These are phyloP conservation scores for Aspergillus awamori DNA, from an alignment of 2,329 filamentous ascomycete species.

Conservation along the genomic window DNA sequence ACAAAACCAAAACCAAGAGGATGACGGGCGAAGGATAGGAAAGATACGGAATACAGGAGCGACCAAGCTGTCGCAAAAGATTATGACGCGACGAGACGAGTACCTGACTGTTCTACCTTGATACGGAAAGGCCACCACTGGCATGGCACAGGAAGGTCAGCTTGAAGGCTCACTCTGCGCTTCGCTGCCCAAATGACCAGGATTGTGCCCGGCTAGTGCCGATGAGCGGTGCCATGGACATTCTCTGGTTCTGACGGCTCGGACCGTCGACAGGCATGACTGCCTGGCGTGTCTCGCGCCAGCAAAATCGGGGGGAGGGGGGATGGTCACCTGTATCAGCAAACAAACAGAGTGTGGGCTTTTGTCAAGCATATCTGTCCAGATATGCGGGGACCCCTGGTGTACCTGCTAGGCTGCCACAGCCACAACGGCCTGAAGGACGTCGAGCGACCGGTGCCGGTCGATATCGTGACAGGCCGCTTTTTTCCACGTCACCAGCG, in stretches of 20 bases:
- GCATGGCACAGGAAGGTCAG: constrained; percentile 12
- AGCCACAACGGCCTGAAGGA: constrained; percentile 29
- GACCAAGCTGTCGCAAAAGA: constrained; percentile 7
- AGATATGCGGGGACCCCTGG: constrained; percentile 15
- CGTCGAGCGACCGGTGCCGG: constrained; percentile 29
- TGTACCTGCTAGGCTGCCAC: constrained; percentile 29
- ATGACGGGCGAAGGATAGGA: background rate
- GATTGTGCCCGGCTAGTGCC: constrained; percentile 21
- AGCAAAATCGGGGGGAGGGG: constrained; percentile 10
- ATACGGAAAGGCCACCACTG: constrained; percentile 7
- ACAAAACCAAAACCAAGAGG: background rate
- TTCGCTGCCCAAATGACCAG: constrained; percentile 36
- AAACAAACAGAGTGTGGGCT: constrained; percentile 9
- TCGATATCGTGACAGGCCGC: constrained; percentile 33
- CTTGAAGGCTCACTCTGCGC: constrained; percentile 22
- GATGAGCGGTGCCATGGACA: constrained; percentile 21
- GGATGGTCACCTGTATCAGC: constrained; percentile 18
- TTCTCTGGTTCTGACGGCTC: constrained; percentile 31
- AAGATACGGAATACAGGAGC: constrained; percentile 10
- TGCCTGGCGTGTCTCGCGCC: constrained; percentile 19
- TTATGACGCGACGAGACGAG: constrained; percentile 11
- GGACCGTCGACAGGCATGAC: constrained; percentile 29
- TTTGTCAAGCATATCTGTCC: constrained; percentile 16
- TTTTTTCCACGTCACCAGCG: constrained; percentile 36
- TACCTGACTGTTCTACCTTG: background rate